A percentile compares a stretch with the other conserved stretches of the same genome.
Evolutionary conservation across 495 filamentous ascomycete species (phyloP).

Genomic region (Penicillium cataractarum): DNA sequence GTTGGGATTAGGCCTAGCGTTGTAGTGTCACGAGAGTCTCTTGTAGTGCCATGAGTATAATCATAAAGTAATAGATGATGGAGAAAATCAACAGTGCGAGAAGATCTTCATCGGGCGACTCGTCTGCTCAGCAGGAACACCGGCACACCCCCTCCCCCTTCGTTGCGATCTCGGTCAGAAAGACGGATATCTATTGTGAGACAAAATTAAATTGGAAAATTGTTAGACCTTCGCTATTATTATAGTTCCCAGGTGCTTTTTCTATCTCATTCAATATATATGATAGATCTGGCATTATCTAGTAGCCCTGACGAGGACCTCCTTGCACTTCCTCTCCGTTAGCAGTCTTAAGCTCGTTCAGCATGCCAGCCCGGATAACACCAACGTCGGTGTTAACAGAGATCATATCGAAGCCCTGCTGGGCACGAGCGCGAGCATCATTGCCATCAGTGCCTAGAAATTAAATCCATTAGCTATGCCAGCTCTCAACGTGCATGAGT

Average conservation of each 20-base stretch:
- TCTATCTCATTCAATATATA: background rate
- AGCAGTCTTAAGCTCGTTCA: slow-evolving; percentile 37
- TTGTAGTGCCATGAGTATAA: too few species aligned
- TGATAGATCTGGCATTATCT: background rate
- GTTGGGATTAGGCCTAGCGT: too few species aligned
- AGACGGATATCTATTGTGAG: too few species aligned
- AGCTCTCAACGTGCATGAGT: background rate
- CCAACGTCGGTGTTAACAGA: slow-evolving; percentile 64
- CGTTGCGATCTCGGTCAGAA: too few species aligned
- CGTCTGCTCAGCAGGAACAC: too few species aligned
- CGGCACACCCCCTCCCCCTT: too few species aligned
- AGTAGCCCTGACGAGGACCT: slow-evolving; percentile 23
- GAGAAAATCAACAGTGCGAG: too few species aligned
- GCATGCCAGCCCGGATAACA: slow-evolving; percentile 46
- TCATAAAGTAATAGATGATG: too few species aligned
- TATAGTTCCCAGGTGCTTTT: background rate
- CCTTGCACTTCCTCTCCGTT: slow-evolving; percentile 27
- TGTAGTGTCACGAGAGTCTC: too few species aligned
- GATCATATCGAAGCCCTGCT: slow-evolving; percentile 80
- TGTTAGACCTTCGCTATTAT: background rate
- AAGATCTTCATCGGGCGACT: too few species aligned
- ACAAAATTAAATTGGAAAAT: too few species aligned
- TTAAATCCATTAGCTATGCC: background rate
- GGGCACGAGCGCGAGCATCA: slow-evolving; percentile 63
- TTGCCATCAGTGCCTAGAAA: slow-evolving; percentile 55